Conservation (phyloP, 805 yeast species). For the Candida jianshihensis region DNA sequence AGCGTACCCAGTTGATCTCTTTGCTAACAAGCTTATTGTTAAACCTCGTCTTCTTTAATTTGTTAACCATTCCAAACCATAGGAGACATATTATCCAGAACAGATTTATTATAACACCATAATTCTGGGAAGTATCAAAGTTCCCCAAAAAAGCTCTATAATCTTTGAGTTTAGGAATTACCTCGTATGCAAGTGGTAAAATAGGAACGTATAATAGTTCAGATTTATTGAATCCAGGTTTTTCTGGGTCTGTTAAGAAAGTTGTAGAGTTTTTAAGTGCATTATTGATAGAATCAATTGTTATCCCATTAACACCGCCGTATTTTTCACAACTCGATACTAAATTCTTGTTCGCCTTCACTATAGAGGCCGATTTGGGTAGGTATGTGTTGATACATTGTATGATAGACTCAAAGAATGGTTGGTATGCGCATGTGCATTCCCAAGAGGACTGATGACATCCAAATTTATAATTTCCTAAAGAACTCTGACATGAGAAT, state of each 20-base stretch:
- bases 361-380: slow-evolving; percentile 4
- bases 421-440: slow-evolving; percentile 16
- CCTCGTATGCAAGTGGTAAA: slow-evolving; percentile 5
- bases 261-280: slow-evolving; percentile 9
- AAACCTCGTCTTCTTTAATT: slow-evolving; percentile 8
- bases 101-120: slow-evolving; percentile 15
- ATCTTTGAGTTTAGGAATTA: slow-evolving; percentile 13
- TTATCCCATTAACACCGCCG: slow-evolving; percentile 1
- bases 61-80: slow-evolving; percentile 17
- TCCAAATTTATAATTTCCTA: slow-evolving; percentile 12
- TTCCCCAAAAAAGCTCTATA: slow-evolving; percentile 21
- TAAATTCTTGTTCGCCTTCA: slow-evolving; percentile 7
- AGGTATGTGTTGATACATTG: slow-evolving; percentile 16
- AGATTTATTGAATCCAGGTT: background rate
- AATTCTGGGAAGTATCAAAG: slow-evolving; percentile 16
- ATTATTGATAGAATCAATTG: slow-evolving; percentile 6
- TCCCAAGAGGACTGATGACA: slow-evolving; percentile 10
- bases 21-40: slow-evolving; percentile 10
- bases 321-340: slow-evolving; percentile 4
- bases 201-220: slow-evolving; percentile 11
- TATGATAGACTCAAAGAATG: slow-evolving; percentile 13
- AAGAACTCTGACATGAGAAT: slow-evolving; percentile 18
- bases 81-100: slow-evolving; percentile 13
- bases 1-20: slow-evolving; percentile 10
- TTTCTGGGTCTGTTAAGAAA: slow-evolving; percentile 1